Evolutionary conservation across 2,329 filamentous ascomycete species (phyloP), one percentile per base, ranked within the genome.

Genomic region (Macrophomina phaseolina): DNA sequence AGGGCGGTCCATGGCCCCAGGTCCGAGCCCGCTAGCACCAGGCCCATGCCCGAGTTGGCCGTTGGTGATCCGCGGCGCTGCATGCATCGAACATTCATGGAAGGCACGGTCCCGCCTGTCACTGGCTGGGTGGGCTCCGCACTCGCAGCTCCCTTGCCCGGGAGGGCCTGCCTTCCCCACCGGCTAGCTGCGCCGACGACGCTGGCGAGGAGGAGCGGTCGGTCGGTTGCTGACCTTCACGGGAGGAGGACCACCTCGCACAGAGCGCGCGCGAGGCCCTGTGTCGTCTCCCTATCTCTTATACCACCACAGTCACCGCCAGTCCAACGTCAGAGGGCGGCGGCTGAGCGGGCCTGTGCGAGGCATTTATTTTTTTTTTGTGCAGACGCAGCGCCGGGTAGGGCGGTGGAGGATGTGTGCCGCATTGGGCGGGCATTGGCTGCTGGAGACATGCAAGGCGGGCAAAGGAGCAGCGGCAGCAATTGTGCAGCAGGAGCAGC

Each of bases 81-180:
- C 32, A 30, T 66, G 64, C 64, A 66, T 61, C 64, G 64, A 66
- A 66, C 32, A 56, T 60, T 55, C 64, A 60, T 66, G 55, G 64
- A 66, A 66, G 30, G 38, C 40, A 49, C 46, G 32, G 30, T 11
- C 23, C 36, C 28, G 45, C 28, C 52, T 38, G 23, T 65, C 30
- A 65, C 53, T 65, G 63, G 63, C 40, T 36, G 55, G 36, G 28
- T 12, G 11, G n/a, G 58, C 42, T 48, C 58, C 58, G 32, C 58
- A 46, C 30, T 34, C 45, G 58, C 58, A 62, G 58, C 32, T 62
- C 45, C 52, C 64, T 30, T 34, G 51, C 53, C 53, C 64, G 46
- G 55, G 45, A 52, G 9, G 55, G 64, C 45, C 42, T 60, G 46
- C 9, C 45, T 56, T 42, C 45, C 46, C 53, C 45, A 34, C 53